Evolutionary conservation across 2,329 filamentous ascomycete genomes (phyloP).

Genomic region (Fusarium redolens): DNA sequence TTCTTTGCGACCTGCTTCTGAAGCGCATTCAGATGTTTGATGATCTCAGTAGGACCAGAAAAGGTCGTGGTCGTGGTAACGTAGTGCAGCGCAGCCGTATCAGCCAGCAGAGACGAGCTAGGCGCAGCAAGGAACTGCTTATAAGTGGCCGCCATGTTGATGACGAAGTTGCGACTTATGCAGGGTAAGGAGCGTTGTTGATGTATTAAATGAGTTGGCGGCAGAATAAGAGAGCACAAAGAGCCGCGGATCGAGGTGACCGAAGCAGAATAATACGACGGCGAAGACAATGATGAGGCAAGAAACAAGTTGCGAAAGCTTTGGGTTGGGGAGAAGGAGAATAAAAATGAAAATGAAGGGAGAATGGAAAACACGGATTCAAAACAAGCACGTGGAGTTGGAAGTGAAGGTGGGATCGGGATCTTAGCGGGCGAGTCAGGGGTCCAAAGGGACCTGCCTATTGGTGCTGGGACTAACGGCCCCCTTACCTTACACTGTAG

Average conservation of each 20-base stretch:
- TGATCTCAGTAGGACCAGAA: slow-evolving; percentile 76
- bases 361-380: slow-evolving; percentile 35
- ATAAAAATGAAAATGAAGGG: slow-evolving; percentile 31
- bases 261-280: neutral
- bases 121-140: slow-evolving; percentile 78
- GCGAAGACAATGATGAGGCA: slow-evolving; percentile 11
- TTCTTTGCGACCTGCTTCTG: slow-evolving; percentile 84
- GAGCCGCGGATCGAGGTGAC: slow-evolving; percentile 26
- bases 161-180: slow-evolving; percentile 29
- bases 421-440: slow-evolving; percentile 32
- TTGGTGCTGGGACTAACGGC: slow-evolving; percentile 12
- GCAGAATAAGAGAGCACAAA: slow-evolving; percentile 5
- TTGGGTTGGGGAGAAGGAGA: slow-evolving; percentile 2
- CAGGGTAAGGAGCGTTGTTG: slow-evolving; percentile 12
- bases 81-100: slow-evolving; percentile 82
- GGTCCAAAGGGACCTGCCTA: slow-evolving; percentile 27
- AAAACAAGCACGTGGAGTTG: slow-evolving; percentile 47
- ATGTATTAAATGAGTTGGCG: slow-evolving; percentile 4
- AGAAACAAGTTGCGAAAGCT: slow-evolving; percentile 6
- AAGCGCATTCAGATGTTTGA: slow-evolving; percentile 82
- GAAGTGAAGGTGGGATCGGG: slow-evolving; percentile 34
- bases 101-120: slow-evolving; percentile 70
- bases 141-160: slow-evolving; percentile 66
- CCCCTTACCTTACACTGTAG: slow-evolving; percentile 12
- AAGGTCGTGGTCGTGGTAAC: slow-evolving; percentile 87